Base-by-base conservation (phyloP, 2,329 filamentous ascomycete species). In the Claviceps spartinae region DNA sequence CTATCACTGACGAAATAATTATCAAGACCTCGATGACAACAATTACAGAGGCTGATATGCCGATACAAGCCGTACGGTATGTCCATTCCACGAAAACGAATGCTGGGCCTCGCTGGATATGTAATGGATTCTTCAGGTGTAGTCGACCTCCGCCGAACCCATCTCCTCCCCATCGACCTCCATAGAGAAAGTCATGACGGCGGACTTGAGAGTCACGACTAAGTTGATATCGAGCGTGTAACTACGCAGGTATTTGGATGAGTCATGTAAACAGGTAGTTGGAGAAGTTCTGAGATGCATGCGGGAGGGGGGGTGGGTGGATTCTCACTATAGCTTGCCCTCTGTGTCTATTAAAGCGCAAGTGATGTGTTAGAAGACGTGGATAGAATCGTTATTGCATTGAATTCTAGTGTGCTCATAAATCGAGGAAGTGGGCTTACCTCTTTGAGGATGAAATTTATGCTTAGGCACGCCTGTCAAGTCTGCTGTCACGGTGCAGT, bases 111-210 rank as follows among this genome's bases (percentile, higher is more conserved):
- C 26, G 1, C 6, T 26, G 7, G 26, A 26, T 22, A 22, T 22
- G 20, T 26, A 26, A 26, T 26, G 26, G 26, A 26, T 26, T 20
- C 7, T 8, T 43, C 18, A 44, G 42, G 42, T 2, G 22, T 44
- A 44, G 14, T 44, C 42, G 14, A 44, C 42, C 20, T 44, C 13
- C 3, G 42, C 22, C 22, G 42, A 44, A 2, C 52, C 52, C 48
- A 53, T 48, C 18, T 44, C 47, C 42, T 40, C 6, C 7, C 44
- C 48, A 24, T 48, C 34, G 16, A 50, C 8, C 26, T 53, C 52
- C 2, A 48, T 3, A 8, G 48, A 53, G 36, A 53, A 53, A 5
- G 48, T 44, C 40, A 53, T 53, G 0, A 53, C 5, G 5, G 52
- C 52, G 5, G 52, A 53, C 38, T 50, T 30, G 5, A 53, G 2